These are phyloP conservation scores for Asclepias syriaca DNA, from an alignment of 257 asterid genomes.

Conservation along the genomic window DNA sequence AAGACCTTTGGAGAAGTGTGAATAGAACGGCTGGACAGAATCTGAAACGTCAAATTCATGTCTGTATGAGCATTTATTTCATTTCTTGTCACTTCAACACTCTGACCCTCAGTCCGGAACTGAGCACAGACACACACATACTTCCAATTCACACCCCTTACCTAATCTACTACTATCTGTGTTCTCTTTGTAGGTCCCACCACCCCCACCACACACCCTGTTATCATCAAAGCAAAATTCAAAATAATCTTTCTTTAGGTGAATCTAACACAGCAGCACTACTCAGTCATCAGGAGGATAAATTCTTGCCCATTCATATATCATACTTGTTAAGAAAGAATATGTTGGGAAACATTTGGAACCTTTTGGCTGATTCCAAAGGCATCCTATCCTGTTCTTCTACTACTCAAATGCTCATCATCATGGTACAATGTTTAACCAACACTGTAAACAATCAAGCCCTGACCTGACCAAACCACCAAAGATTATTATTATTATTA, in stretches of 20 bases:
- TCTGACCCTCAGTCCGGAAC: conserved; percentile 12
- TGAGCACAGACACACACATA: conserved; percentile 1
- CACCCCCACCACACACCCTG: neutral
- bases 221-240: conserved; percentile 13
- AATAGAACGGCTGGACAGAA: conserved; percentile 20
- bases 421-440: neutral
- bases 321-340: neutral
- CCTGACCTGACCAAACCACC: neutral
- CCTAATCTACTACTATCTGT: neutral
- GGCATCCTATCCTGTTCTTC: conserved; percentile 22
- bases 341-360: neutral
- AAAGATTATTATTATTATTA: neutral
- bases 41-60: conserved; percentile 28
- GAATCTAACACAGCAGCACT: neutral
- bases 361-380: conserved; percentile 15
- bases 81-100: conserved; percentile 26
- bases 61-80: conserved; percentile 17
- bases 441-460: neutral
- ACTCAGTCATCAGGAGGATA: neutral
- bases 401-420: neutral
- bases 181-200: conserved; percentile 16
- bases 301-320: neutral
- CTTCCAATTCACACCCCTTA: neutral
- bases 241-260: neutral
- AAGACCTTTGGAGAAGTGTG: neutral